phyloP scores from a whole-genome alignment of 495 filamentous ascomycete genomes.

The Tuber melanosporum region DNA sequence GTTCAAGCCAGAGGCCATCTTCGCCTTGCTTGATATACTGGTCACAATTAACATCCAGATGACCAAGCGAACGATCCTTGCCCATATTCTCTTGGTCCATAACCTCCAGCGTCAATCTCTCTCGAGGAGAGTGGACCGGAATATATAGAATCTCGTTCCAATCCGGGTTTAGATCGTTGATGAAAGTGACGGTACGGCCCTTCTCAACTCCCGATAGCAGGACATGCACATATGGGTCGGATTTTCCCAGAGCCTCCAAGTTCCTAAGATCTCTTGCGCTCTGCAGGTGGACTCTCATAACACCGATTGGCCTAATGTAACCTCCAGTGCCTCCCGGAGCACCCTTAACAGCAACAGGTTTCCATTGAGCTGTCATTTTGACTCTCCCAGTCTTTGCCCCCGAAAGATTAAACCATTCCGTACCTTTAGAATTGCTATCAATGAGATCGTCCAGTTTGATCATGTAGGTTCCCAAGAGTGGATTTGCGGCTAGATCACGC shows the following conservation, averaged over 20 bases:
- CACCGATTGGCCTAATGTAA: slow-evolving; percentile 86
- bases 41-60: slow-evolving; percentile 63
- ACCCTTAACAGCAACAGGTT: slow-evolving; percentile 79
- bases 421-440: slow-evolving; percentile 81
- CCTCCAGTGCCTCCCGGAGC: slow-evolving; percentile 68
- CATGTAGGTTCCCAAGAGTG: slow-evolving; percentile 80
- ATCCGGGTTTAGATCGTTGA: slow-evolving; percentile 89
- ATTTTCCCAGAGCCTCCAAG: slow-evolving; percentile 91
- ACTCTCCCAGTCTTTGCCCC: slow-evolving; percentile 75
- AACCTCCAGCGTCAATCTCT: slow-evolving; percentile 80
- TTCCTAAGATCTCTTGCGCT: slow-evolving; percentile 77
- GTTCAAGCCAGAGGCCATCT: slow-evolving; percentile 70
- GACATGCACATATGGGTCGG: slow-evolving; percentile 86
- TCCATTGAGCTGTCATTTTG: slow-evolving; percentile 88
- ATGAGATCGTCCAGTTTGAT: slow-evolving; percentile 92
- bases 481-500: slow-evolving; percentile 73
- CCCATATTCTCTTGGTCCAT: slow-evolving; percentile 92
- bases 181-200: slow-evolving; percentile 85
- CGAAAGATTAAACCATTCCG: slow-evolving; percentile 89
- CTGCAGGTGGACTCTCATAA: slow-evolving; percentile 89
- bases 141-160: slow-evolving; percentile 97
- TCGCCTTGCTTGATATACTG: slow-evolving; percentile 76
- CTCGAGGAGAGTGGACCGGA: slow-evolving; percentile 77
- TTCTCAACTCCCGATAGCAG: slow-evolving; percentile 84
- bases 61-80: slow-evolving; percentile 78